A percentile compares a stretch with the other conserved stretches of the same genome.
Evolutionary conservation across 2,329 filamentous ascomycete genomes (phyloP).

Genomic region (Aureobasidium pullulans): DNA sequence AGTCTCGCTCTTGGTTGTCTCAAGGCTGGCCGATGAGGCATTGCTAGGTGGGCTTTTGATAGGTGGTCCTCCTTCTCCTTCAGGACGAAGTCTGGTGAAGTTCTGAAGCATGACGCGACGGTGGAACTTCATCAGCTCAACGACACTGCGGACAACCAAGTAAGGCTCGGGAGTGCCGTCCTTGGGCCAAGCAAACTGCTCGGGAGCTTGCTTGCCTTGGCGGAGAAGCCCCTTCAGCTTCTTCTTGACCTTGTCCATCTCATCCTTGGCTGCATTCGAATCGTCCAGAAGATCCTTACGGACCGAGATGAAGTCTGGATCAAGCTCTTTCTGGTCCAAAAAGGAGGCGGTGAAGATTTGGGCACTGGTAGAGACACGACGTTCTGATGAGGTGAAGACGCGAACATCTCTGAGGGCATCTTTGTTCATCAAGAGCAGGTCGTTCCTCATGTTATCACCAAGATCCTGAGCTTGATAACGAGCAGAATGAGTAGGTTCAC

Average conservation of each 20-base stretch:
- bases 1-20: constrained; percentile 2
- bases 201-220: constrained; percentile 85
- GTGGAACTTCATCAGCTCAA: constrained; percentile 97
- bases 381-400: constrained; percentile 91
- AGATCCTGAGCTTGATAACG: constrained; percentile 94
- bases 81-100: constrained; percentile 65
- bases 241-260: constrained; percentile 99
- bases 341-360: constrained; percentile 94
- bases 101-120: constrained; percentile 92
- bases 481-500: constrained; percentile 94
- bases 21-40: constrained; percentile 34
- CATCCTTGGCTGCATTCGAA: constrained; percentile 96
- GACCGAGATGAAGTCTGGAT: constrained; percentile 78
- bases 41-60: constrained; percentile 40
- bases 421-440: constrained; percentile 84
- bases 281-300: constrained; percentile 94
- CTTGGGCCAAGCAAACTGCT: constrained; percentile 95
- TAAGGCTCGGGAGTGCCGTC: constrained; percentile 90
- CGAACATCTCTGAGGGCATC: constrained; percentile 88
- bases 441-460: constrained; percentile 91
- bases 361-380: constrained; percentile 88
- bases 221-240: constrained; percentile 89
- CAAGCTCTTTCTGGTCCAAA: constrained; percentile 75
- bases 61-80: constrained; percentile 50
- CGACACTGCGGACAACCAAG: constrained; percentile 82